Evolutionary conservation across 257 asterid species (phyloP), one percentile per base, ranked within the genome.

Genomic region (Ophiorrhiza pumila): DNA sequence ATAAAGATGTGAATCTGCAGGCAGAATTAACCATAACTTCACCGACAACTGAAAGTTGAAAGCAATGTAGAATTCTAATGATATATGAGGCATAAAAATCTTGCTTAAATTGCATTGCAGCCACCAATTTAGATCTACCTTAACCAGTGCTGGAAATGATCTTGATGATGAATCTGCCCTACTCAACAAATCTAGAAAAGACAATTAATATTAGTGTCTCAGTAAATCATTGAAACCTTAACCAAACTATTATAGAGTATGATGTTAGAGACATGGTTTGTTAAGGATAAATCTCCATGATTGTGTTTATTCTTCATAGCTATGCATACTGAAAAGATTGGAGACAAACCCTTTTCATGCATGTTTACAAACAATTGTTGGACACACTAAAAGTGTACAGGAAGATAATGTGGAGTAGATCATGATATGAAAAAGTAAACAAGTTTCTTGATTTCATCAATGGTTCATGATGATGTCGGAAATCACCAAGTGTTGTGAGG

Each of bases 11-110:
- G 74, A 73, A 68, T 27, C 55, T 73, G 73, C n/a, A n/a, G n/a
- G 65, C 72, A 60, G 65, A 47, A 72, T 47, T 74, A 39, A 70
- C 68, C 55, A 47, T n/a, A 32, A 14, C 62, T 74, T 66, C 68
- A 45, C 73, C 42, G 73, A 66, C 78, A 67, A 39, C 27, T 34
- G 9, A 67, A 52, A 29, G 43, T 22, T 37, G 49, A 39, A 31
- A 29, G 58, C 14, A 32, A 55, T 29, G 22, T 7, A 34, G n/a
- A 22, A 34, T 32, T 61, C 41, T 32, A 4, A 34, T 45, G 58
- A 47, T n/a, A 4, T n/a, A 4, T 15, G 46, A 59, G 42, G 69
- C 35, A 53, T n/a, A 43, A 43, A 69, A 65, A 60, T 46, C 61
- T 23, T 39, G 77, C 69, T 69, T 70, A 13, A 52, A 72, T 50